phyloP scores from a whole-genome alignment of 257 asterid genomes.

The Linderniella brevidens region DNA sequence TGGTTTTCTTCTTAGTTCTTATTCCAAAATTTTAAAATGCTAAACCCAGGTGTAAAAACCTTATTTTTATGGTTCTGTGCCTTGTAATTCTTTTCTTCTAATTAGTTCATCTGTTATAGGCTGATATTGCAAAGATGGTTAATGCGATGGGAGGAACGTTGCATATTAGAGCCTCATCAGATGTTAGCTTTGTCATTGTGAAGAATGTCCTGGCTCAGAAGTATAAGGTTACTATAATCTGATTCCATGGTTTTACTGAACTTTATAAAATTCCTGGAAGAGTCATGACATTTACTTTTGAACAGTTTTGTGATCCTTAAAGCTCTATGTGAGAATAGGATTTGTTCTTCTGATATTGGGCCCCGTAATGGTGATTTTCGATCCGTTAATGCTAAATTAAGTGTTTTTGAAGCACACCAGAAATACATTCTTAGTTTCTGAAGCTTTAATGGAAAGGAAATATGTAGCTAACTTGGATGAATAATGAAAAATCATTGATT shows the following conservation, averaged over 20 bases:
- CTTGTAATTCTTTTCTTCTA: constrained; percentile 14
- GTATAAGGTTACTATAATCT: constrained; percentile 43
- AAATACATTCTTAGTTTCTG: too few relatives aligned
- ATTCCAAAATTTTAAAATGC: neutral
- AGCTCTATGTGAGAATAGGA: neutral
- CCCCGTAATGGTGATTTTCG: too few relatives aligned
- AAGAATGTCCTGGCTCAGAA: constrained; percentile 76
- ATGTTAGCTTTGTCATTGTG: constrained; percentile 77
- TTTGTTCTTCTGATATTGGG: neutral
- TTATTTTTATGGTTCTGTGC: neutral
- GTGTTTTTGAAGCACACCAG: too few relatives aligned
- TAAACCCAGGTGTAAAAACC: too few relatives aligned
- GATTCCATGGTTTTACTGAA: neutral
- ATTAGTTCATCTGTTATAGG: constrained; percentile 37
- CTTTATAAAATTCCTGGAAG: too few relatives aligned
- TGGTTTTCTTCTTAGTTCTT: neutral
- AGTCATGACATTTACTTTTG: constrained; percentile 1
- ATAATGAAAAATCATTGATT: too few relatives aligned
- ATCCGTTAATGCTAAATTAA: too few relatives aligned
- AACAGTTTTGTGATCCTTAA: constrained; percentile 6
- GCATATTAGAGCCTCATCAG: constrained; percentile 51
- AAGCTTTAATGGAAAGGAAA: too few relatives aligned
- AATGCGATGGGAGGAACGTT: constrained; percentile 84
- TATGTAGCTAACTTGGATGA: too few relatives aligned
- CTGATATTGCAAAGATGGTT: constrained; percentile 49